Base-by-base conservation (phyloP, 1,284 basidiomycete species). In the Nidula niveotomentosa region DNA sequence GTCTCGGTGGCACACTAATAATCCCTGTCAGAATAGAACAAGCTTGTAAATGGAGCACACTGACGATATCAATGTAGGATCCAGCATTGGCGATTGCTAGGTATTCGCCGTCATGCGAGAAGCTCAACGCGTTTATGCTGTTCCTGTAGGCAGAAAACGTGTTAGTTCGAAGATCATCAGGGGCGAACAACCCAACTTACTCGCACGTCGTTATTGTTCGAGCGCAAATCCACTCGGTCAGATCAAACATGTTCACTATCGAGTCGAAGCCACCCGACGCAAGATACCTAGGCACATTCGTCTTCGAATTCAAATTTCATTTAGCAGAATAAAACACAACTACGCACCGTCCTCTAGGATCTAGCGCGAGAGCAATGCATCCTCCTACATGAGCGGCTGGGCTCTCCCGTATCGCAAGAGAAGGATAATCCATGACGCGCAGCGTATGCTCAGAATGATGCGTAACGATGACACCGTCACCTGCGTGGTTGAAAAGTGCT, bases 71-170 rank as follows among this genome's bases (percentile, higher is more conserved):
- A 55, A 92, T 85, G 59, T 90, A 90, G 15, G 73, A 71, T n/a
- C 87, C 88, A 6, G 80, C 75, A 56, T 76, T 89, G 3, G 88
- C 85, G 49, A 91, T 85, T 7, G 90, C 90, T 33, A 91, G 67
- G 63, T 86, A 91, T 73, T 92, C 90, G 37, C 90, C 90, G 59
- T 91, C 90, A 58, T 85, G 78, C 5, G 88, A 91, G 74, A 91
- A 92, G 64, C 86, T 89, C n/a, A 92, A 67, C n/a, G 80, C 77
- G 55, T 81, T 89, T 60, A 91, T 86, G 30, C 82, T 77, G 61
- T 90, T 76, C 54, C 90, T 92, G 58, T n/a, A 39, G 39, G 55
- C 50, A 6, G 60, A 45, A 47, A 10, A 13, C 18, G 3, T 15
- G 45, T 51, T 49, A 44, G 44, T 36, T 37, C 46, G 36, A 41